Conservation (phyloP, 2,329 filamentous ascomycete species). For the Trichoderma sp. region DNA sequence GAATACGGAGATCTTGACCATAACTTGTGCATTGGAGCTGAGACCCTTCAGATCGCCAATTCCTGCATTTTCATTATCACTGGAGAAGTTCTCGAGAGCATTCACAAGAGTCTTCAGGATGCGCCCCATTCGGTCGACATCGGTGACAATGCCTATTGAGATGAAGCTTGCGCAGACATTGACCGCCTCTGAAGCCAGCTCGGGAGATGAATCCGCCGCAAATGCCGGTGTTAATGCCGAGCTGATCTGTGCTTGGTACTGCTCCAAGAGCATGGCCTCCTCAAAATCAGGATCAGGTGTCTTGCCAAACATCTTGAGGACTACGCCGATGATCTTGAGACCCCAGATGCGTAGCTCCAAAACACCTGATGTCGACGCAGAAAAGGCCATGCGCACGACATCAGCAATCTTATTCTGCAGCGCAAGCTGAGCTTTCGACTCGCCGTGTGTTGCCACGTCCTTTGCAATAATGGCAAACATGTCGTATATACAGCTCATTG, state of each 20-base stretch:
- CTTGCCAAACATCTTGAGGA: conserved; percentile 94
- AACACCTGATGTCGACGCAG: conserved; percentile 91
- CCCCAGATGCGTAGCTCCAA: conserved; percentile 89
- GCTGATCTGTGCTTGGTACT: conserved; percentile 98
- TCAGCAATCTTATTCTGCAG: conserved; percentile 86
- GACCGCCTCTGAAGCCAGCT: conserved; percentile 92
- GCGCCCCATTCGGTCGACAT: conserved; percentile 97
- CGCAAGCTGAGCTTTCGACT: conserved; percentile 75
- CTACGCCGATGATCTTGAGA: conserved; percentile 88
- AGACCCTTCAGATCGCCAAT: conserved; percentile 93
- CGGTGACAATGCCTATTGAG: conserved; percentile 93
- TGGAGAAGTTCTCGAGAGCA: conserved; percentile 89
- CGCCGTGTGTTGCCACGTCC: conserved; percentile 76
- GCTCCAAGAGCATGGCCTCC: conserved; percentile 94
- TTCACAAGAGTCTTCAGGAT: conserved; percentile 92
- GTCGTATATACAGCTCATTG: conserved; percentile 85
- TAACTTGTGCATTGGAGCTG: conserved; percentile 94
- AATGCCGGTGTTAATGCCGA: conserved; percentile 96
- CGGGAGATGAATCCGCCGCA: conserved; percentile 91
- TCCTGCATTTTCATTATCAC: conserved; percentile 76
- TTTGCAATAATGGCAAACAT: conserved; percentile 79
- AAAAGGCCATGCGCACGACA: conserved; percentile 95
- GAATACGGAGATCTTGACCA: conserved; percentile 98
- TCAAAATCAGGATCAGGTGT: conserved; percentile 95
- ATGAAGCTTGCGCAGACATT: conserved; percentile 99